A percentile compares a stretch with the other conserved stretches of the same genome.
These are phyloP conservation scores for Noccaea caerulescens DNA, from an alignment of 345 rosid genomes.

Conservation along the genomic window DNA sequence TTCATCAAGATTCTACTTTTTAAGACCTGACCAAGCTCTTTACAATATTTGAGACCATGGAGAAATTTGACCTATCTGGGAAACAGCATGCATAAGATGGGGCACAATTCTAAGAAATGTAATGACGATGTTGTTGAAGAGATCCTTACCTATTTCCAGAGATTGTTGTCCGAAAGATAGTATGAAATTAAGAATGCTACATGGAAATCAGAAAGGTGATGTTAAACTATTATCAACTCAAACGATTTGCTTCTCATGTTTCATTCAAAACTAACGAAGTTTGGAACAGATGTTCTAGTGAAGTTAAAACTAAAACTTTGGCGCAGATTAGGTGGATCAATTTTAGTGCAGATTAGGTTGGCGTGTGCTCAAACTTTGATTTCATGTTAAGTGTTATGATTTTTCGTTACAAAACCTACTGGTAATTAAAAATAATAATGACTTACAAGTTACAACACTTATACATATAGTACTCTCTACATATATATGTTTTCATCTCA, in stretches of 20 bases:
- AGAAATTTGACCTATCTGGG: neutral
- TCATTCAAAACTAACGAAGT: neutral
- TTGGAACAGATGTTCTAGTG: constrained; percentile 9
- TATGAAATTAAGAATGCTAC: neutral
- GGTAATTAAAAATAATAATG: too few species aligned
- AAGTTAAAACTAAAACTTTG: neutral
- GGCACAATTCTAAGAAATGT: neutral
- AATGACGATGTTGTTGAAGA: neutral
- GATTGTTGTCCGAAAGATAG: constrained; percentile 1
- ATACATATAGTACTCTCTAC: too few species aligned
- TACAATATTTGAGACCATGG: neutral
- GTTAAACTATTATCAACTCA: neutral
- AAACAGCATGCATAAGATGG: neutral
- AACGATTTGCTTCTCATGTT: constrained; percentile 2
- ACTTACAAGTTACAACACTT: too few species aligned
- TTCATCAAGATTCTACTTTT: constrained; percentile 1
- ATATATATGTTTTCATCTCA: too few species aligned
- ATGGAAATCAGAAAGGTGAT: neutral
- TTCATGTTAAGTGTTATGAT: too few species aligned
- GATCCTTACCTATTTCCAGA: neutral
- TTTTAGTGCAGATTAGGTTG: too few species aligned
- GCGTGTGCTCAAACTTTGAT: too few species aligned
- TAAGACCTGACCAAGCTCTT: constrained; percentile 8
- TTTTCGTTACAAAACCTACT: too few species aligned
- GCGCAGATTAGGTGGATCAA: too few species aligned